Base-by-base conservation (phyloP, 768 basidiomycete genomes). In the Rhizopogon vinicolor region DNA sequence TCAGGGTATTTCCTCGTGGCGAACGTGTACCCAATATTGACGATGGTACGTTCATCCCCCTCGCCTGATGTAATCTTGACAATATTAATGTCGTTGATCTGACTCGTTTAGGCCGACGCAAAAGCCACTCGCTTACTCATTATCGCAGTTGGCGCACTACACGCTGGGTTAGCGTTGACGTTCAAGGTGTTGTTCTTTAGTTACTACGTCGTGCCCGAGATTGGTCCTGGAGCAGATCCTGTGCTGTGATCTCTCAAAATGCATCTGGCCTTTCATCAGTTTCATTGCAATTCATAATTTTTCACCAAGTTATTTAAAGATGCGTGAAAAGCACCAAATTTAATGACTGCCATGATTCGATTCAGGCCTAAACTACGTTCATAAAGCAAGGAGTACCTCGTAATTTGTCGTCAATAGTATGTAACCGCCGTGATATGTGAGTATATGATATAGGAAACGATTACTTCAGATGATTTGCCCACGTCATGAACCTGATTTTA, bases 11-110 rank as follows among this genome's bases (percentile, higher is more conserved):
- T 94, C 78, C 78, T 99, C 29, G 76, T 79, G 13, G 77, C 78
- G 22, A 93, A 94, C 63, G 82, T 97, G 44, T 98, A 97, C 62
- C 96, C 96, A 3, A 81, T 97, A 51, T 84, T 98, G 29, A 84
- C 89, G 37, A 80, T 84, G 8, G 93, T 95, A 62, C 62, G 89
- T 77, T 49, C 22, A 19, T 14, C 8, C 13, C 8, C 13, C 48
- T 48, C 31, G 13, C 13, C 7, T 48, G 13, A 33, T 16, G 13
- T 37, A 19, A 46, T 22, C 56, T 31, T 39, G 40, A 16, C 12
- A 58, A 28, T 58, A 31, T 52, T 42, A 16, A 19, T 29, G 2
- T 18, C 50, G 18, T 51, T 54, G 2, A 19, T 31, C 1, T 33
- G 7, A 48, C 46, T 35, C 8, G 14, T 9, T 49, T 60, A 93